Evolutionary conservation across 2,329 filamentous ascomycete species (phyloP).

Genomic region (Penicillium griseofulvum): DNA sequence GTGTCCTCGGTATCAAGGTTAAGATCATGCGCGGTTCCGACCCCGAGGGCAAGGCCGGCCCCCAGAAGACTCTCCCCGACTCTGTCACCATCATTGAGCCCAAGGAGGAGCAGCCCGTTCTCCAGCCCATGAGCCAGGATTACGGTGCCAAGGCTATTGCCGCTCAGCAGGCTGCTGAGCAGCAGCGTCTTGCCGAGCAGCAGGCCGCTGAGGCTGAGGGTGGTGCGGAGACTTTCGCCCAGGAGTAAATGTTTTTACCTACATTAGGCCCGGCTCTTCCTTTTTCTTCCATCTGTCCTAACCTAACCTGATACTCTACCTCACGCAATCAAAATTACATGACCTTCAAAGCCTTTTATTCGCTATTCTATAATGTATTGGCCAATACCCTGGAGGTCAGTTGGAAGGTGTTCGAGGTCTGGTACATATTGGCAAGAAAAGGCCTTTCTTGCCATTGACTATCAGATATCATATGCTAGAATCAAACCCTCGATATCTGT

Average conservation of each 20-base stretch:
- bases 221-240: slow-evolving; percentile 42
- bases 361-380: slow-evolving; percentile 2
- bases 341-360: slow-evolving; percentile 16
- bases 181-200: slow-evolving; percentile 60
- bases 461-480: neutral
- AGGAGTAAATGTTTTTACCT: slow-evolving; percentile 45
- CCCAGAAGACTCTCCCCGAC: slow-evolving; percentile 95
- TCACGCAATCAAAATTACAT: slow-evolving; percentile 41
- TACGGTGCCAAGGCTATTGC: slow-evolving; percentile 89
- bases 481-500: neutral
- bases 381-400: neutral
- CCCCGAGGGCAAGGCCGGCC: slow-evolving; percentile 97
- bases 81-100: slow-evolving; percentile 99
- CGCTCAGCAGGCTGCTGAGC: slow-evolving; percentile 55
- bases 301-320: slow-evolving; percentile 35
- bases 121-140: slow-evolving; percentile 96
- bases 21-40: slow-evolving; percentile 99
- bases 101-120: slow-evolving; percentile 96
- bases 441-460: neutral
- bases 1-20: slow-evolving; percentile 99
- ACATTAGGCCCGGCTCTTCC: slow-evolving; percentile 28
- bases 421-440: neutral
- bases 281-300: slow-evolving; percentile 32
- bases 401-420: neutral
- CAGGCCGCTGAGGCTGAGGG: slow-evolving; percentile 51